Conservation (phyloP, 495 filamentous ascomycete species). For the Diplogelasinospora grovesii region DNA sequence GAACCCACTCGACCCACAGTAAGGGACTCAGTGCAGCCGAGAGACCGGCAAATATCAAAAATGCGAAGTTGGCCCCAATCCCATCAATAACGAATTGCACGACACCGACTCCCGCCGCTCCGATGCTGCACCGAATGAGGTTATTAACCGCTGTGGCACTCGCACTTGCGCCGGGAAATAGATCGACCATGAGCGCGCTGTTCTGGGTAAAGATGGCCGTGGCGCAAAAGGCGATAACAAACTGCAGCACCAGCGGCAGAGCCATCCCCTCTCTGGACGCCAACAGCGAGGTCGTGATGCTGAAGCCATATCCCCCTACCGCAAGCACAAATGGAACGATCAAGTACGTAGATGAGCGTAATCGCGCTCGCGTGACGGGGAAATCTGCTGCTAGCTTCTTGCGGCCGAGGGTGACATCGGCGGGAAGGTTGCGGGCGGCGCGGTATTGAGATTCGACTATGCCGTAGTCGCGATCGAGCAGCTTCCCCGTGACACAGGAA, state of each 20-base stretch:
- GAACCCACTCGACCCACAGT: slow-evolving; percentile 28
- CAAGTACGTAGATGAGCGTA: slow-evolving; percentile 27
- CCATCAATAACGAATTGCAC: slow-evolving; percentile 52
- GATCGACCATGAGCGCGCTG: slow-evolving; percentile 52
- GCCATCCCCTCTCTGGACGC: slow-evolving; percentile 26
- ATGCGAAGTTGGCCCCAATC: slow-evolving; percentile 57
- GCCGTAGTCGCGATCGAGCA: slow-evolving; percentile 23
- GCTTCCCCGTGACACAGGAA: slow-evolving; percentile 14
- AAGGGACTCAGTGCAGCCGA: slow-evolving; percentile 43
- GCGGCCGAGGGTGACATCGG: slow-evolving; percentile 39
- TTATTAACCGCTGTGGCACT: slow-evolving; percentile 62
- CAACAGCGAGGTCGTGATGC: slow-evolving; percentile 37
- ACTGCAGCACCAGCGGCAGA: slow-evolving; percentile 40
- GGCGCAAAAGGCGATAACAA: slow-evolving; percentile 39
- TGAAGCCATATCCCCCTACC: slow-evolving; percentile 48
- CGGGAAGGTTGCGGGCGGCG: slow-evolving; percentile 32
- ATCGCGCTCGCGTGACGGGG: slow-evolving; percentile 56
- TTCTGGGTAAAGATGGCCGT: slow-evolving; percentile 37
- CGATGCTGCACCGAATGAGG: slow-evolving; percentile 53
- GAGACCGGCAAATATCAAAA: slow-evolving; percentile 50
- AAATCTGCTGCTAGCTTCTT: slow-evolving; percentile 48
- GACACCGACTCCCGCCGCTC: slow-evolving; percentile 55
- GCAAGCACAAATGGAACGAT: slow-evolving; percentile 27
- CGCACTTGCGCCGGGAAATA: slow-evolving; percentile 50
- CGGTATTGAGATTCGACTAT: slow-evolving; percentile 19